Conservation (phyloP, 2,329 filamentous ascomycete genomes). For the Trichoderma simmonsii region DNA sequence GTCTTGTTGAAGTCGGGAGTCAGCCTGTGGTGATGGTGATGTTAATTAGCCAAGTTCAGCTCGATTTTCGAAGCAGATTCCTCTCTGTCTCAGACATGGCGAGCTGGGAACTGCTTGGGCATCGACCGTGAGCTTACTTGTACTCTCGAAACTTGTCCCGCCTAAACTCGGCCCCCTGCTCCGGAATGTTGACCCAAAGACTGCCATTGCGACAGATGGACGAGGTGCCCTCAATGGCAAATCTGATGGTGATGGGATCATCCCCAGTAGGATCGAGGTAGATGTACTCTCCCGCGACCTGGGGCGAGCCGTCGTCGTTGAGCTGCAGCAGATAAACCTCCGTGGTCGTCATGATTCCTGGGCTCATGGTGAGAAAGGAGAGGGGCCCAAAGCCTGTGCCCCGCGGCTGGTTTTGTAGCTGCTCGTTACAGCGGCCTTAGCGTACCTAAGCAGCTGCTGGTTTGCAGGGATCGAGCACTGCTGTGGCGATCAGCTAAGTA, state of each 20-base stretch:
- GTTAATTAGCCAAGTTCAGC: neutral
- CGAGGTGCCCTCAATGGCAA: constrained; percentile 90
- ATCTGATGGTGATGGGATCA: constrained; percentile 76
- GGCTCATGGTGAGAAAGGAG: constrained; percentile 48
- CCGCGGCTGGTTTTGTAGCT: constrained; percentile 22
- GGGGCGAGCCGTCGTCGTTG: constrained; percentile 88
- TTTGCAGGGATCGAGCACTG: neutral
- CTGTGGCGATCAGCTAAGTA: neutral
- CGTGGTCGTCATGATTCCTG: constrained; percentile 60
- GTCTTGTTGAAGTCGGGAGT: constrained; percentile 89
- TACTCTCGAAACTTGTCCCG: constrained; percentile 80
- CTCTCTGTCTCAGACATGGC: neutral
- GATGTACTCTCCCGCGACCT: constrained; percentile 85
- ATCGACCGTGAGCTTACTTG: constrained; percentile 61
- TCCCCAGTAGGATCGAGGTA: constrained; percentile 75
- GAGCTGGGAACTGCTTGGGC: neutral
- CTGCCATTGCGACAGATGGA: constrained; percentile 94
- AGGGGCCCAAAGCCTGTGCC: constrained; percentile 21
- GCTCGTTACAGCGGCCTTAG: neutral
- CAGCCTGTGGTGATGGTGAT: constrained; percentile 52
- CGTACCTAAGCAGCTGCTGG: neutral
- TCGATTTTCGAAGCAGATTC: neutral
- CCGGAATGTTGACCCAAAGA: constrained; percentile 93
- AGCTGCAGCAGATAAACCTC: constrained; percentile 86
- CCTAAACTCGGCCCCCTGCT: constrained; percentile 69